Conservation (phyloP, 352 stramenopile genomes). For the Phytophthora ramorum region DNA sequence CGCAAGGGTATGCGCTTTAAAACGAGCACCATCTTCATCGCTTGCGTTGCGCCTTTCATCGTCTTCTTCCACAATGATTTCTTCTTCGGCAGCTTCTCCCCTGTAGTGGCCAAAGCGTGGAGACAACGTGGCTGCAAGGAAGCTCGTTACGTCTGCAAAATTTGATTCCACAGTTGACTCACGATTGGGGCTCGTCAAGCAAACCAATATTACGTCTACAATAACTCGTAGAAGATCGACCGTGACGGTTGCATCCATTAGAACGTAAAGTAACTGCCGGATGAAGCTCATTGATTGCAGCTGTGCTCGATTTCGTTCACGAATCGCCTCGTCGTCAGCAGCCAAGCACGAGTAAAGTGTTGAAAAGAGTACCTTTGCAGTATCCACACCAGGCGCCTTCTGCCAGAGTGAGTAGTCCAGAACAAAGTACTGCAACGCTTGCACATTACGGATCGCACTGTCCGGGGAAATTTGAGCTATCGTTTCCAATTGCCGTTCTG, state of each 20-base stretch:
- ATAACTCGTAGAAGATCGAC: conserved; percentile 62
- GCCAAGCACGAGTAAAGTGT: conserved; percentile 68
- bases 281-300: conserved; percentile 72
- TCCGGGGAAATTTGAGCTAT: conserved; percentile 27
- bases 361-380: conserved; percentile 65
- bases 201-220: conserved; percentile 72
- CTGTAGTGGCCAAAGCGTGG: conserved; percentile 49
- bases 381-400: conserved; percentile 36
- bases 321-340: conserved; percentile 47
- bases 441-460: conserved; percentile 63
- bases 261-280: conserved; percentile 73
- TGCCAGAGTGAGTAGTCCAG: conserved; percentile 80
- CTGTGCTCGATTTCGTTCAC: conserved; percentile 65
- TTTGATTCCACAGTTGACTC: conserved; percentile 56
- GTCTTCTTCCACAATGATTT: conserved; percentile 10
- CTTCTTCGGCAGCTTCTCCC: conserved; percentile 14
- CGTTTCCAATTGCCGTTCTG: conserved; percentile 4
- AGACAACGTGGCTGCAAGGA: conserved; percentile 63
- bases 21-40: conserved; percentile 4
- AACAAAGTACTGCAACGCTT: conserved; percentile 76
- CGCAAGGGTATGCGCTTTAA: conserved; percentile 17
- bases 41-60: not conserved
- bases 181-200: conserved; percentile 52
- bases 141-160: conserved; percentile 70
- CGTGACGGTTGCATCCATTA: conserved; percentile 63